phyloP scores from a whole-genome alignment of 139 green algal species.

The Pleodorina starrii region DNA sequence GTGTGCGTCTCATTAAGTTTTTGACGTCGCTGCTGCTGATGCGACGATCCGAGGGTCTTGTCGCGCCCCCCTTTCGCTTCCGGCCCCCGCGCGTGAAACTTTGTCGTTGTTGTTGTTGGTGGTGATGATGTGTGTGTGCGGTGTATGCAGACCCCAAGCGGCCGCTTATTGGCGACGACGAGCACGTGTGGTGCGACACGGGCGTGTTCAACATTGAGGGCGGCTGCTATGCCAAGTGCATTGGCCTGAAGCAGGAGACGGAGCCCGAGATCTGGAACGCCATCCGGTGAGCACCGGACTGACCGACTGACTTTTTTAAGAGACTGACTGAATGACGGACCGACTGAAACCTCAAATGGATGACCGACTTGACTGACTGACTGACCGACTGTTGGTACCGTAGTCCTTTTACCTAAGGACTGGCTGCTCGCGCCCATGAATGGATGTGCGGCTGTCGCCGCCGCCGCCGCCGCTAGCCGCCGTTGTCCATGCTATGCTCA shows the following conservation, averaged over 20 bases:
- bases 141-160: constrained; percentile 86
- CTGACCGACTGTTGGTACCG: too few species aligned
- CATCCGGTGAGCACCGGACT: constrained; percentile 83
- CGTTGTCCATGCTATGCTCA: too few species aligned
- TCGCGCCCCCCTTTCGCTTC: not conserved
- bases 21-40: not conserved
- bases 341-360: not conserved
- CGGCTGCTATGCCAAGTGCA: constrained; percentile 97
- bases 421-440: too few species aligned
- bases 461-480: too few species aligned
- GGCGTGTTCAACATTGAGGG: constrained; percentile 97
- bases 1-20: not conserved
- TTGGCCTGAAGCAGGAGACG: constrained; percentile 66
- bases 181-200: constrained; percentile 92
- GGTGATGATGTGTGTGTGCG: too few species aligned
- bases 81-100: too few species aligned
- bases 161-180: constrained; percentile 94
- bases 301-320: too few species aligned
- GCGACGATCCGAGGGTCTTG: too few species aligned
- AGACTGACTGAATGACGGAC: too few species aligned
- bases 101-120: too few species aligned
- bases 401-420: too few species aligned
- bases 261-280: constrained; percentile 95
- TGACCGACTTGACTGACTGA: not conserved
- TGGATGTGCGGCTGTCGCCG: too few species aligned